phyloP scores from a whole-genome alignment of 768 basidiomycete genomes.

The Boletus edulis region DNA sequence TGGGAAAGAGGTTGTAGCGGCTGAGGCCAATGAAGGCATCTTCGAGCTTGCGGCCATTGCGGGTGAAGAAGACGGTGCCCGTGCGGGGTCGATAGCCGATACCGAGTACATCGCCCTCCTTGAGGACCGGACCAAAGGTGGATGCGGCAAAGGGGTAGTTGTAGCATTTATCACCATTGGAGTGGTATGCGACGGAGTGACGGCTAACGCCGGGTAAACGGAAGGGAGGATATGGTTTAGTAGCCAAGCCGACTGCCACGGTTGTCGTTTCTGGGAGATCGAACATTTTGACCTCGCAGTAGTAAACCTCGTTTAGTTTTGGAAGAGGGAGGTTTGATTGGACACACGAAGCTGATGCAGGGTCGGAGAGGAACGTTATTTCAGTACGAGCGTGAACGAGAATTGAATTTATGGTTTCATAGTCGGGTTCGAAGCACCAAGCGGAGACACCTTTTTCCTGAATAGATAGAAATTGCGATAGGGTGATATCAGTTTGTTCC shows the following conservation, averaged over 20 bases:
- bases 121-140: slow-evolving; percentile 79
- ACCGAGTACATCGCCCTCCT: slow-evolving; percentile 95
- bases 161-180: slow-evolving; percentile 94
- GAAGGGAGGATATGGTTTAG: slow-evolving; percentile 96
- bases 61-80: slow-evolving; percentile 98
- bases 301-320: slow-evolving; percentile 98
- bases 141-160: slow-evolving; percentile 92
- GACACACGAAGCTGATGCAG: slow-evolving; percentile 89
- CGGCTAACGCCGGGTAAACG: slow-evolving; percentile 83
- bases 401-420: slow-evolving; percentile 89
- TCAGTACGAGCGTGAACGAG: slow-evolving; percentile 96
- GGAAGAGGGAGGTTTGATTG: slow-evolving; percentile 97
- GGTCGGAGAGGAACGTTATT: slow-evolving; percentile 96
- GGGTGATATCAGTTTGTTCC: slow-evolving; percentile 94
- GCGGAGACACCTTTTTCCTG: slow-evolving; percentile 99
- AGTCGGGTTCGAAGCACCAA: slow-evolving; percentile 99
- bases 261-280: slow-evolving; percentile 87
- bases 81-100: slow-evolving; percentile 95
- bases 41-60: slow-evolving; percentile 95
- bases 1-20: slow-evolving; percentile 93
- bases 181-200: slow-evolving; percentile 93
- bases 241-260: slow-evolving; percentile 92
- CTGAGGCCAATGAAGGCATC: slow-evolving; percentile 92
- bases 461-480: slow-evolving; percentile 97
- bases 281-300: slow-evolving; percentile 99